phyloP scores from a whole-genome alignment of 768 basidiomycete species.

The Phlegmacium glaucopus region DNA sequence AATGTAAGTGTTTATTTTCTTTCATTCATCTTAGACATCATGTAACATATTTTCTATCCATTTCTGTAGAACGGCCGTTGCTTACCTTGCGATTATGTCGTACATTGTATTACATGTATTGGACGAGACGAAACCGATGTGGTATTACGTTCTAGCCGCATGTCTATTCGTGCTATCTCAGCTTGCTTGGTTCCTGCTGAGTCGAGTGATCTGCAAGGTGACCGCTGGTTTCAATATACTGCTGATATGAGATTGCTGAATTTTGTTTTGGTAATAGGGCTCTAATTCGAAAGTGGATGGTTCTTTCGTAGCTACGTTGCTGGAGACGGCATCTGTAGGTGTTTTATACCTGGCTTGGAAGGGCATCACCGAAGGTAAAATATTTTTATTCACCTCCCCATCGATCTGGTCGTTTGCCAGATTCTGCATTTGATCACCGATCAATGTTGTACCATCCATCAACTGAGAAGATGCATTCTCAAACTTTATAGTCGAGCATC shows the following conservation, averaged over 20 bases:
- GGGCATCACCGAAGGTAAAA: conserved; percentile 84
- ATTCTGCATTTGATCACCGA: not conserved
- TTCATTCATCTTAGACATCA: not conserved
- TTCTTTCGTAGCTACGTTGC: conserved; percentile 78
- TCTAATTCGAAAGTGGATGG: conserved; percentile 75
- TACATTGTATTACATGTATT: conserved; percentile 77
- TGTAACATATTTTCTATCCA: not conserved
- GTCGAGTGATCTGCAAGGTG: conserved; percentile 69
- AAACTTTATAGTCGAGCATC: not conserved
- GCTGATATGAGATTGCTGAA: not conserved
- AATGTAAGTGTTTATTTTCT: conserved; percentile 18
- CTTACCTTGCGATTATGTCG: conserved; percentile 74
- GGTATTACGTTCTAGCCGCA: conserved; percentile 73
- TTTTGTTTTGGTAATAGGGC: conserved; percentile 40
- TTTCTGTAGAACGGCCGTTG: conserved; percentile 35
- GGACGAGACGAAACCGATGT: conserved; percentile 75
- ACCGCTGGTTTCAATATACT: not conserved
- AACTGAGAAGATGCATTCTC: conserved; percentile 1
- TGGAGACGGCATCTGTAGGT: conserved; percentile 74
- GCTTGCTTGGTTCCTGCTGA: conserved; percentile 80
- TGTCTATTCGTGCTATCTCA: conserved; percentile 77
- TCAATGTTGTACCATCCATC: not conserved
- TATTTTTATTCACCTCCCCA: not conserved
- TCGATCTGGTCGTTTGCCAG: not conserved
- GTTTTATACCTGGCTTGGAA: conserved; percentile 78